Percentiles rank a stretch among this genome's conserved stretches.
phyloP scores from a whole-genome alignment of 345 rosid genomes.

The Brassica carinata region DNA sequence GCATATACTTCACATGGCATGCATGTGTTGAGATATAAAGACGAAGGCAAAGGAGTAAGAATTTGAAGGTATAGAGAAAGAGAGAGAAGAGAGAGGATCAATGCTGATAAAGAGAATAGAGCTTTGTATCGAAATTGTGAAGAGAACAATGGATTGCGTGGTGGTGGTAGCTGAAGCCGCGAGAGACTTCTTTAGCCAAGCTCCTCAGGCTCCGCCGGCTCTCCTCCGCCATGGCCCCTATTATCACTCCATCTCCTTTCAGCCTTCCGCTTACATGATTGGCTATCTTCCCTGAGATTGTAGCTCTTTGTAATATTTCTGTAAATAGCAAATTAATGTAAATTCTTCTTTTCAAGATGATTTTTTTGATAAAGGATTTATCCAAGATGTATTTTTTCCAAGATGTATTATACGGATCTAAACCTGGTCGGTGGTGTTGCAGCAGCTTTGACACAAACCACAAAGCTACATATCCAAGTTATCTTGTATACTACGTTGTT shows the following conservation, averaged over 20 bases:
- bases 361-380: too few species aligned
- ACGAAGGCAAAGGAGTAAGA: background rate
- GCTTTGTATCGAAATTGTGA: constrained; percentile 18
- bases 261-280: constrained; percentile 7
- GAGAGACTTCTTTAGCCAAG: background rate
- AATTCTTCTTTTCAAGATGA: background rate
- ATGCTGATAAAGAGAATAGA: constrained; percentile 25
- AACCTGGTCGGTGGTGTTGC: background rate
- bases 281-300: background rate
- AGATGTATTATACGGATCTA: background rate
- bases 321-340: background rate
- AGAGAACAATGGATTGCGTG: constrained; percentile 1
- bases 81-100: background rate
- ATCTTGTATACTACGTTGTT: too few species aligned
- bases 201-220: constrained; percentile 7
- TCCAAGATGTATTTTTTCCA: too few species aligned
- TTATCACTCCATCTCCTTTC: background rate
- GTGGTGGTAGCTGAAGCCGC: constrained; percentile 22
- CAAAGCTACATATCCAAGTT: background rate
- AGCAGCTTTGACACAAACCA: background rate
- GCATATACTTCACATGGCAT: constrained; percentile 25
- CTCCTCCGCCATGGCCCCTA: constrained; percentile 4
- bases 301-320: background rate
- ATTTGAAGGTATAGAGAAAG: background rate
- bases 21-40: constrained; percentile 9